A percentile compares a stretch with the other conserved stretches of the same genome.
These are phyloP conservation scores for Thraustochytrium striatum DNA, from an alignment of 352 stramenopile species.

Conservation along the genomic window DNA sequence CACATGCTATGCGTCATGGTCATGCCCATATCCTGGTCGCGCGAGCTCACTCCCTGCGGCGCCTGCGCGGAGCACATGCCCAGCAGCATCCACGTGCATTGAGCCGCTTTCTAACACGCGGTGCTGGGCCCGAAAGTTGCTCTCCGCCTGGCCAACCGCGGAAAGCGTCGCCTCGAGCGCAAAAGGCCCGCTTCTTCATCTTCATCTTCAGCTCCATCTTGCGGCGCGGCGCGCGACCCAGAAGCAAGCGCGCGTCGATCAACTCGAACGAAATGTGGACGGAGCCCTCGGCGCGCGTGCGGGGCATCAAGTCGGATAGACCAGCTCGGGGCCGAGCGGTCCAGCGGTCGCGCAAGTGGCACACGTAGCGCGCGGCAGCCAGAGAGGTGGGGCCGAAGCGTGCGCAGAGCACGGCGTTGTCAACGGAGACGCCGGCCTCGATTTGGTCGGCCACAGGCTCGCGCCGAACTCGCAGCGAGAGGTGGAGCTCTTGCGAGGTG, in stretches of 20 bases:
- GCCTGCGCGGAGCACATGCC: neutral
- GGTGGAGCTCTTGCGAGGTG: neutral
- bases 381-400: neutral
- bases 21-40: constrained; percentile 1
- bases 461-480: neutral
- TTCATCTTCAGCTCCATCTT: neutral
- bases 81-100: neutral
- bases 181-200: neutral
- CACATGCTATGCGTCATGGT: constrained; percentile 39
- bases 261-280: too few relatives aligned
- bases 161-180: neutral
- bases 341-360: too few relatives aligned
- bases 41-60: too few relatives aligned
- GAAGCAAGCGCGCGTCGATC: too few relatives aligned
- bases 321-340: too few relatives aligned
- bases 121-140: neutral
- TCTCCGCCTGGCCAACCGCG: neutral
- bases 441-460: neutral
- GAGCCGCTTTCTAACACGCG: neutral
- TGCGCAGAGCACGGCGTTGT: neutral
- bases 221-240: too few relatives aligned
- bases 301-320: too few relatives aligned
- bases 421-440: neutral
- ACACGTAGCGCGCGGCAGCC: too few relatives aligned
- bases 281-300: too few relatives aligned